These are phyloP conservation scores for Termitomyces sp. DNA, from an alignment of 768 basidiomycete genomes.

Conservation along the genomic window DNA sequence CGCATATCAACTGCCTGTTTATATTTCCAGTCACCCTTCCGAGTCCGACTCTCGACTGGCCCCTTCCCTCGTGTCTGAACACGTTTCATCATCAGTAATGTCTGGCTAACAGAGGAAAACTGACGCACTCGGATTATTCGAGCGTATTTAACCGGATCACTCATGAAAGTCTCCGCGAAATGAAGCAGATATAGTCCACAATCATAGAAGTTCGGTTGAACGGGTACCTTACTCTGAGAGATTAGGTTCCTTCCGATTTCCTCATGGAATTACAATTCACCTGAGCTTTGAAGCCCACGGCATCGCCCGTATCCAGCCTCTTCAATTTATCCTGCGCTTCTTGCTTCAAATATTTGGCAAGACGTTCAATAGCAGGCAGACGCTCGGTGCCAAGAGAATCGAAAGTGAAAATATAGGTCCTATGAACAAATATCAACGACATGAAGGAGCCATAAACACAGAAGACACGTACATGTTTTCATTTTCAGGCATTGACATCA, in stretches of 20 bases:
- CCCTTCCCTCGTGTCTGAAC: slow-evolving; percentile 21
- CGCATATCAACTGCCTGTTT: slow-evolving; percentile 41
- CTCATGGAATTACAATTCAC: slow-evolving; percentile 29
- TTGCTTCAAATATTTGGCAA: slow-evolving; percentile 60
- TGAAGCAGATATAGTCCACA: slow-evolving; percentile 93
- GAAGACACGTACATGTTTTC: neutral
- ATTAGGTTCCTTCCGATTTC: neutral
- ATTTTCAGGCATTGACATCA: neutral
- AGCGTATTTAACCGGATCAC: slow-evolving; percentile 47
- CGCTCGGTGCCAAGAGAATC: slow-evolving; percentile 86
- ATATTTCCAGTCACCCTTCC: slow-evolving; percentile 49
- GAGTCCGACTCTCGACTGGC: slow-evolving; percentile 25
- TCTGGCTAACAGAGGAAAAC: neutral
- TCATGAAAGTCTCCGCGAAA: slow-evolving; percentile 74
- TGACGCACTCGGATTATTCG: slow-evolving; percentile 41
- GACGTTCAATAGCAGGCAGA: slow-evolving; percentile 50
- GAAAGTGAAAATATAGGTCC: slow-evolving; percentile 80
- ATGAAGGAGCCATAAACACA: neutral
- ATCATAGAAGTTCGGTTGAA: slow-evolving; percentile 85
- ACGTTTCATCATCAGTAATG: neutral
- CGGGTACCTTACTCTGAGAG: slow-evolving; percentile 62
- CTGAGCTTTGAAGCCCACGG: slow-evolving; percentile 44
- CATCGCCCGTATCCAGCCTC: slow-evolving; percentile 28
- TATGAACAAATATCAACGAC: slow-evolving; percentile 20
- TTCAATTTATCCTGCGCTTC: slow-evolving; percentile 77